Conservation (phyloP, 106 monocot genomes). For the Narthecium ossifragum region DNA sequence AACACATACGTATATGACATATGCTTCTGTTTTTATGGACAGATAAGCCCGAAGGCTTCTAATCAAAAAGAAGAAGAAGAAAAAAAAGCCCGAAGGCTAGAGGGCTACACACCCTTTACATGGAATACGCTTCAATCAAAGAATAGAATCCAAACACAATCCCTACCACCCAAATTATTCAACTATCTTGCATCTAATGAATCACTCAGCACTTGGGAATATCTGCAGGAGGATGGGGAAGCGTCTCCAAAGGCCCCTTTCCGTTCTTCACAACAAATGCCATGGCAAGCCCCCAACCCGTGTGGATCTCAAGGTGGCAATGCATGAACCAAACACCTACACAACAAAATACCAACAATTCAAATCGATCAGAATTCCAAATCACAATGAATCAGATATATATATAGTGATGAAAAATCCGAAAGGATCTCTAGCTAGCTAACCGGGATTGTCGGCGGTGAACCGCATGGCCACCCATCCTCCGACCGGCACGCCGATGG, state of each 20-base stretch:
- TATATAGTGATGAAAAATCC: not conserved
- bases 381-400: not conserved
- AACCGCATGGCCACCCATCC: constrained; percentile 53
- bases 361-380: not conserved
- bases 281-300: constrained; percentile 43
- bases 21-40: too few species aligned
- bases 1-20: too few species aligned
- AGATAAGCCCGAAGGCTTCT: too few species aligned
- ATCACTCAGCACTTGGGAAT: constrained; percentile 23
- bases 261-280: constrained; percentile 53
- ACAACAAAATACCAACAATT: not conserved
- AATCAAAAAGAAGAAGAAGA: too few species aligned
- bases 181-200: too few species aligned
- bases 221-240: constrained; percentile 47
- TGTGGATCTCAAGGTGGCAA: constrained; percentile 49
- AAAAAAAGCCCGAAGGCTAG: too few species aligned
- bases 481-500: constrained; percentile 34
- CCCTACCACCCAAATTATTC: too few species aligned
- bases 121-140: too few species aligned
- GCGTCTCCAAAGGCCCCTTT: constrained; percentile 36
- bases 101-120: too few species aligned
- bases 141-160: too few species aligned
- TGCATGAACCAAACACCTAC: constrained; percentile 57
- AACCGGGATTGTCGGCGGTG: constrained; percentile 45
- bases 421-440: not conserved